Base-by-base conservation (phyloP, 805 yeast genomes). In the Candida vartiovaarae region DNA sequence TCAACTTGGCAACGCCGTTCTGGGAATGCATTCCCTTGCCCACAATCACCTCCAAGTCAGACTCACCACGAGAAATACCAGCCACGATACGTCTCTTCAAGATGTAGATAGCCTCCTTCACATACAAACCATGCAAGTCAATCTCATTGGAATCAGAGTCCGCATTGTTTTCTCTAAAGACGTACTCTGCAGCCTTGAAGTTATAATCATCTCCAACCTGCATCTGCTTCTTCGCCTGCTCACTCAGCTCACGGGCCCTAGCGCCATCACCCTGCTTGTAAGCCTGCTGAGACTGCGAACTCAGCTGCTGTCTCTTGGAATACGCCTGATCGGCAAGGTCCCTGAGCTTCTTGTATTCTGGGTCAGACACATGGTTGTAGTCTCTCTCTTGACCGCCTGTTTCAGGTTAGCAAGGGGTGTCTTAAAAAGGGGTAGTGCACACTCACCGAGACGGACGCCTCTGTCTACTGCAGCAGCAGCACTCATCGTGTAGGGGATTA, bases 21-120 rank as follows among this genome's bases (percentile, higher is more conserved):
- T 74, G 71, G 1, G 96, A 86, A 61, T 90, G 98, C 35, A 79
- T 59, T 6, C 97, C 98, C 63, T 91, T 91, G 8, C 98, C 98
- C 8, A 89, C 97, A 61, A 91, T 90, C 23, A 88, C 93, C 50
- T 79, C 76, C 36, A 91, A 66, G 40, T 74, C 76, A 3, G 74
- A 62, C 57, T 86, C 93, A 43, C 75, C 68, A 25, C 77, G 67
- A 33, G 58, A 57, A 11, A 78, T 71, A 42, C 81, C 87, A 27
- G 78, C 79, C n/a, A 73, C 71, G 39, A 91, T 74, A 45, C 98
- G 72, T 47, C 75, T 78, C 53, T 82, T 85, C 51, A 91, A 69
- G 40, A 84, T 77, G 59, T 78, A 83, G 48, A 78, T 77, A 6
- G 97, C 96, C 65, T 91, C 99, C 60, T 81, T 83, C 20, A 91